Base-by-base conservation (phyloP, 2,329 filamentous ascomycete species). In the Penicillium sp. region DNA sequence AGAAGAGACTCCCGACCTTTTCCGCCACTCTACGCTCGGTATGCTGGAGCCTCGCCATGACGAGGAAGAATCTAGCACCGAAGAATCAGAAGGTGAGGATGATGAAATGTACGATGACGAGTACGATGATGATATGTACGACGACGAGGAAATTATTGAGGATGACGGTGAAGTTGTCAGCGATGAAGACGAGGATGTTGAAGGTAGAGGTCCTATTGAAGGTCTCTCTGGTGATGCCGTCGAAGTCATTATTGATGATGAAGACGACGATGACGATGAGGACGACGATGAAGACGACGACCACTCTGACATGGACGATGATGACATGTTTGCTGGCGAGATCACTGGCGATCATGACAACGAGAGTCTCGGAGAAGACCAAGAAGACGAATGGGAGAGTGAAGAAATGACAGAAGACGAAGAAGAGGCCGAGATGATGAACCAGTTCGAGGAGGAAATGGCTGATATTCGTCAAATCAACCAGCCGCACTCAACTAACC, bases 1-100 rank as follows among this genome's bases (percentile, higher is more conserved):
- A 45, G 92, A 96, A 74, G 95, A 98, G 72, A 99, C 96, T 5
- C 95, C 96, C 29, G 95, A 99, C 76, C 83, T 99, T 21, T 98
- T 97, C 79, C 90, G 96, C 53, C 96, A 98, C 74, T 98, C 95
- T 2, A 92, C 96, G 1, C 81, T 99, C 23, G 93, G 95, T 50
- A 96, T 98, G 87, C 88, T 97, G 53, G 95, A 98, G 72, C 88
- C 90, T 63, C 86, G 88, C 50, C 86, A 89, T 57, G 89, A 89
- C 57, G 89, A 92, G 59, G 88, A 91, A 59, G 91, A 93, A 62
- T 92, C 91, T 50, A 92, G 90, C 33, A 90, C 91, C 31, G 88
- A 87, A 60, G 80, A 79, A 46, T 81, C 81, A 14, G 84, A 83
- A 16, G 88, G 88, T 58, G 92, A 92, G 47, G 90, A 93, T 55